Base-by-base conservation (phyloP, 2,329 filamentous ascomycete species). In the Cercospora zeae-maydis region DNA sequence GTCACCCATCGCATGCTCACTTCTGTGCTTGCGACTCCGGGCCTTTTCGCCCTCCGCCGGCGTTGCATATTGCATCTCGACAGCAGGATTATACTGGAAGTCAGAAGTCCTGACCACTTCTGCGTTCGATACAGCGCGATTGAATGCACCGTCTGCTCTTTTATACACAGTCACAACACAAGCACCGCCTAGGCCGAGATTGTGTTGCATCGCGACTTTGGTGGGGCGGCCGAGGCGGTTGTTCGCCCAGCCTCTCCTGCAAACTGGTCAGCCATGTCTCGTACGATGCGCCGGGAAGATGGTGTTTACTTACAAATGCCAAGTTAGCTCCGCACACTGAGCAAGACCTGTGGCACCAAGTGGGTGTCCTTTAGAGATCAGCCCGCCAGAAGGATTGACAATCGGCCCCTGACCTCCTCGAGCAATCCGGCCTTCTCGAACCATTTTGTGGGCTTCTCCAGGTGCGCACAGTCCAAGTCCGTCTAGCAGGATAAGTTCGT, bases 281-380 rank as follows among this genome's bases (percentile, higher is more conserved):
- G 5, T 47, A 16, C 16, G 11, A 24, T 5, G 4, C 6, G 31
- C 31, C 3, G 42, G 14, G 4, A 24, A 13, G 2, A 47, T 13
- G 10, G 7, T 47, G 42, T 2, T 7, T 7, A 47, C 42, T 47
- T 9, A 47, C 71, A 98, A 82, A 75, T 98, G 93, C 93, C 93
- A 98, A 27, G 96, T 90, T 9, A 98, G 81, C 79, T 98, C 93
- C 4, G 93, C 91, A 75, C 93, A 97, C 79, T 98, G 93, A 9
- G 93, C 93, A 58, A 98, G 84, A n/a, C 95, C 93, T 0, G 92
- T 96, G 0, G 93, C 93, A 33, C 93, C 93, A 3, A 98, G 86
- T 0, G 95, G 93, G 76, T 98, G 95, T 39, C 93, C 95, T 81
- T 98, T 98, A 67, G 90, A 95, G 72, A 98, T 98, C 61, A 98